A percentile compares a stretch with the other conserved stretches of the same genome.
Conservation (phyloP, 2,329 filamentous ascomycete species). For the Apiospora kogelbergensis region DNA sequence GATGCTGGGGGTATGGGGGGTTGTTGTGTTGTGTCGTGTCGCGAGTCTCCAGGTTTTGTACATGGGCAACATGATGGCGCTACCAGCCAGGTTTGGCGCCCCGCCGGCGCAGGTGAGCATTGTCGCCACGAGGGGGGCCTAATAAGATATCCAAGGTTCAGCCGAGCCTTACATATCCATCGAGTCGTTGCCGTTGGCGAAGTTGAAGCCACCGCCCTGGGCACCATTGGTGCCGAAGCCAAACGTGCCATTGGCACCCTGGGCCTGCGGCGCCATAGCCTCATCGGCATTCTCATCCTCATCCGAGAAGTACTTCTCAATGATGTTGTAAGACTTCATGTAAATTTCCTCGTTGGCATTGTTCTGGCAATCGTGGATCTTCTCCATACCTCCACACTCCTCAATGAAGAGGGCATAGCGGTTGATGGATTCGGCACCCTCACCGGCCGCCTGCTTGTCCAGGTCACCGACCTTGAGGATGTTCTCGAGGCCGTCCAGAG, state of each 20-base stretch:
- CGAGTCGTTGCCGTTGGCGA: constrained; percentile 69
- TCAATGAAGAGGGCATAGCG: constrained; percentile 97
- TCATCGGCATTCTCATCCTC: constrained; percentile 94
- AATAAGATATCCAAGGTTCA: not conserved
- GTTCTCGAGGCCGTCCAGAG: constrained; percentile 96
- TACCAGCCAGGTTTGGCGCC: constrained; percentile 6
- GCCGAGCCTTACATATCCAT: constrained; percentile 60
- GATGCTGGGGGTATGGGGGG: constrained; percentile 10
- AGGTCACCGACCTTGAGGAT: constrained; percentile 99
- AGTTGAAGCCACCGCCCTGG: constrained; percentile 86
- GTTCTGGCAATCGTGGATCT: constrained; percentile 99
- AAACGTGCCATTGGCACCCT: constrained; percentile 71
- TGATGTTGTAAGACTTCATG: constrained; percentile 99
- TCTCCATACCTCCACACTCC: constrained; percentile 98
- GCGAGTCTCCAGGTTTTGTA: constrained; percentile 5
- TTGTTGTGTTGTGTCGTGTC: not conserved
- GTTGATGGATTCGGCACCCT: constrained; percentile 80
- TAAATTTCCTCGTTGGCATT: constrained; percentile 99
- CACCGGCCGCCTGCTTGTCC: constrained; percentile 87
- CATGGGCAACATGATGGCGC: constrained; percentile 4
- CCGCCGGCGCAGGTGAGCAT: not conserved
- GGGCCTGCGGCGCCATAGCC: constrained; percentile 67
- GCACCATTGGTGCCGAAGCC: constrained; percentile 70
- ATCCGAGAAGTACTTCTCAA: constrained; percentile 99
- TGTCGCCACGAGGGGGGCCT: not conserved